Conservation (phyloP, 345 rosid genomes). For the Erodium maritimum region DNA sequence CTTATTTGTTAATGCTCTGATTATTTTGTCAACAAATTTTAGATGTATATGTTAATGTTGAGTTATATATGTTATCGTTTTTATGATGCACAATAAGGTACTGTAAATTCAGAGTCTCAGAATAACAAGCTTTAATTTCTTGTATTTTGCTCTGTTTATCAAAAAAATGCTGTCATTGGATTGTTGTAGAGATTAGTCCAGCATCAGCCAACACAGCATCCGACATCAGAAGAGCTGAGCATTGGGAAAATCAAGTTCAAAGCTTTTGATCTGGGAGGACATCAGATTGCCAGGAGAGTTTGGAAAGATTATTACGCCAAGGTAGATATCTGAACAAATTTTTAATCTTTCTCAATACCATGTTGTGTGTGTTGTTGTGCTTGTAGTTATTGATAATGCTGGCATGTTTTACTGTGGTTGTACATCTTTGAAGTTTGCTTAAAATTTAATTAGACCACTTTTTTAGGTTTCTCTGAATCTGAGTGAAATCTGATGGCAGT, state of each 20-base stretch:
- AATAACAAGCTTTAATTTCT: no score
- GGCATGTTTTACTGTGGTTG: not conserved
- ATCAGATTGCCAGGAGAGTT: not conserved
- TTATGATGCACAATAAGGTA: no score
- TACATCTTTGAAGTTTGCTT: not conserved
- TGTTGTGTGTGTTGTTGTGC: no score
- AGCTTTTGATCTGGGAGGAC: not conserved
- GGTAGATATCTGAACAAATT: slow-evolving; percentile 11
- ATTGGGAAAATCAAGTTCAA: not conserved
- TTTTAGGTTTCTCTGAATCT: not conserved
- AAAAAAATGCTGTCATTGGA: not conserved
- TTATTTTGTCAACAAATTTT: no score
- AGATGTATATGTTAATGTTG: no score
- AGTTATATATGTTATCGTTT: no score
- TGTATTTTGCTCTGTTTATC: not conserved
- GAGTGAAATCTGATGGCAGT: not conserved
- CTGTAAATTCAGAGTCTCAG: no score
- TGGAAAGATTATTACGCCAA: slow-evolving; percentile 12
- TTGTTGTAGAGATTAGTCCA: not conserved
- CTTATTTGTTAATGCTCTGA: no score
- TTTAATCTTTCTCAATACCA: no score
- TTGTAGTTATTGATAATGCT: not conserved
- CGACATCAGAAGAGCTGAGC: not conserved
- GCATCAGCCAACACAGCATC: not conserved
- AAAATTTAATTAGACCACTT: no score